phyloP scores from a whole-genome alignment of 306 rosid species.

The Cercis canadensis region DNA sequence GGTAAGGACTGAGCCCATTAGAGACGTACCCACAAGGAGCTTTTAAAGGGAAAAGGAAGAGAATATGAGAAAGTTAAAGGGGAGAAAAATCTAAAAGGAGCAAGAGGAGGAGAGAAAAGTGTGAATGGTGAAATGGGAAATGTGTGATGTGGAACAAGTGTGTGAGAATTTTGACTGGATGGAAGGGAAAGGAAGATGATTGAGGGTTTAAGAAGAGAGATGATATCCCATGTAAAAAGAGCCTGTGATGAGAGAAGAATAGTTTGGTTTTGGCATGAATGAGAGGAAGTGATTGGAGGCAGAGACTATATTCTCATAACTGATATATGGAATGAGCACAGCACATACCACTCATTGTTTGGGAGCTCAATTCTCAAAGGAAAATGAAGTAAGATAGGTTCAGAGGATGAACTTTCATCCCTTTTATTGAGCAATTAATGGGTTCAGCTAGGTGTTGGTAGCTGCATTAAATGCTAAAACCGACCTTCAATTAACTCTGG shows the following conservation, averaged over 20 bases:
- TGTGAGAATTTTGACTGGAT: too few relatives aligned
- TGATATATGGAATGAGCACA: constrained; percentile 33
- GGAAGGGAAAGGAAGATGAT: neutral
- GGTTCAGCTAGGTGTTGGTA: constrained; percentile 62
- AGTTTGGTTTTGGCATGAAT: constrained; percentile 37
- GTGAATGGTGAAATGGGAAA: constrained; percentile 60
- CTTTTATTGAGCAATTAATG: constrained; percentile 54
- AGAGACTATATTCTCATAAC: constrained; percentile 20
- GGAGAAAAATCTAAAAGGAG: constrained; percentile 7
- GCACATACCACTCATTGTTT: constrained; percentile 12
- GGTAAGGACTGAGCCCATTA: constrained; percentile 3
- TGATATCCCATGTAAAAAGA: constrained; percentile 60
- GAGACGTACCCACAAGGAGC: neutral
- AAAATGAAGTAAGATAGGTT: constrained; percentile 23
- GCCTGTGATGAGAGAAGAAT: neutral
- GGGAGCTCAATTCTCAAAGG: constrained; percentile 30
- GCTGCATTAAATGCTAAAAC: constrained; percentile 59
- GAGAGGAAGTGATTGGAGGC: constrained; percentile 33
- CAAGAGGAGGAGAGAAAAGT: constrained; percentile 41
- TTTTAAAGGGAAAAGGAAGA: constrained; percentile 3
- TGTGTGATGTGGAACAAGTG: constrained; percentile 46
- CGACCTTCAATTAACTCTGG: constrained; percentile 46
- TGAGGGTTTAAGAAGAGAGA: constrained; percentile 6
- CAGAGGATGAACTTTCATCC: constrained; percentile 8
- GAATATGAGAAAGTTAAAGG: neutral